phyloP scores from a whole-genome alignment of 768 basidiomycete species.

The Tricholoma matsutake region DNA sequence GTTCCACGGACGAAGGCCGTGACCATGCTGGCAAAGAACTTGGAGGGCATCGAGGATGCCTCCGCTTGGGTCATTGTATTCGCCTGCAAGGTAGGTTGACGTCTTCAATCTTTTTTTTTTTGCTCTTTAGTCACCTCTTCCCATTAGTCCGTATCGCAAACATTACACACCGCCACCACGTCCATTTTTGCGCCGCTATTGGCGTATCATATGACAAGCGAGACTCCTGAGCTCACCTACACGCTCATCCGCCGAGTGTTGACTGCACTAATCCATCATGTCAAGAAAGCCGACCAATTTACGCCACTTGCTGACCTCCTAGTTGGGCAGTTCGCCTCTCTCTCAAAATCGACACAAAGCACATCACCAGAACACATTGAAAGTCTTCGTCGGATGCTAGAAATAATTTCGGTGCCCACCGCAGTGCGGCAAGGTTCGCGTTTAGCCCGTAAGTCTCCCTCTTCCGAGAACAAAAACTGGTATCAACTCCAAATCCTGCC shows the following conservation, averaged over 20 bases:
- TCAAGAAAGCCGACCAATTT: conserved; percentile 67
- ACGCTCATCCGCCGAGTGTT: conserved; percentile 67
- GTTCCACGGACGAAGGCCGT: conserved; percentile 56
- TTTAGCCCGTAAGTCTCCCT: conserved; percentile 49
- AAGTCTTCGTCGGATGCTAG: conserved; percentile 48
- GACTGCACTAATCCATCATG: conserved; percentile 83
- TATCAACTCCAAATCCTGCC: conserved; percentile 3
- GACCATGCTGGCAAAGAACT: conserved; percentile 46
- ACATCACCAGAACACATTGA: conserved; percentile 29
- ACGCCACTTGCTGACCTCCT: conserved; percentile 52
- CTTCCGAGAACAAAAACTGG: not conserved
- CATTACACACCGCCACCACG: conserved; percentile 71
- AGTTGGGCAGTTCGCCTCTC: conserved; percentile 33
- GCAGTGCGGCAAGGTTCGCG: conserved; percentile 73
- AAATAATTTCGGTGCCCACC: conserved; percentile 52
- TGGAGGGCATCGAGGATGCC: conserved; percentile 55
- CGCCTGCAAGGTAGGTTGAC: conserved; percentile 66
- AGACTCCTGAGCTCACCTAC: conserved; percentile 39
- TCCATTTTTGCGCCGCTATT: conserved; percentile 62
- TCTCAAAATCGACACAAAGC: conserved; percentile 17
- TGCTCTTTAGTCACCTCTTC: conserved; percentile 4
- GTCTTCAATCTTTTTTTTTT: not conserved
- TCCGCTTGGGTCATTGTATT: conserved; percentile 73
- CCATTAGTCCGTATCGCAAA: conserved; percentile 73
- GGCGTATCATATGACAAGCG: conserved; percentile 44